These are phyloP conservation scores for Debaryomyces sp. DNA, from an alignment of 1,139 yeast species.

Conservation along the genomic window DNA sequence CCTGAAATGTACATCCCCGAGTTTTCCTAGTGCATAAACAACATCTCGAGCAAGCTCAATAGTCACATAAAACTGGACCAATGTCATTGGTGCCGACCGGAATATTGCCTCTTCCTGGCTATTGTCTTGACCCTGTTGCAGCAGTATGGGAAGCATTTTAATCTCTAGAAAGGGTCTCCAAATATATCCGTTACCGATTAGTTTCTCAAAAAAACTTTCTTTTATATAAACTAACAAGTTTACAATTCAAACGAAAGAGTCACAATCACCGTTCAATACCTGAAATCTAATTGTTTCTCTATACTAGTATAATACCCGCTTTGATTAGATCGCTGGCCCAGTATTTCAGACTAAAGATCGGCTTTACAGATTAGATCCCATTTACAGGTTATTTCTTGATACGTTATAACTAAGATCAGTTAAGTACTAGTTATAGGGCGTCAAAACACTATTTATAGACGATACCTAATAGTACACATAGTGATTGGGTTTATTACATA, in stretches of 20 bases:
- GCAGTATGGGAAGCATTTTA: slow-evolving; percentile 3
- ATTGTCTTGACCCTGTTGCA: not conserved
- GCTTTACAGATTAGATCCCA: not conserved
- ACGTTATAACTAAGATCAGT: not conserved
- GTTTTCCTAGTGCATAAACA: slow-evolving; percentile 76
- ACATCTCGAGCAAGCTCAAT: slow-evolving; percentile 87
- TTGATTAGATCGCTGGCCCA: slow-evolving; percentile 1
- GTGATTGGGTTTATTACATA: not conserved
- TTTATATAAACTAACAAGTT: not conserved
- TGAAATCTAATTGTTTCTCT: not conserved
- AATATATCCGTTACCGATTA: not conserved
- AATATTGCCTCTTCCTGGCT: slow-evolving; percentile 30
- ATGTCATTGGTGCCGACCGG: slow-evolving; percentile 91
- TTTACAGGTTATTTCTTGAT: not conserved
- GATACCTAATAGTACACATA: not conserved
- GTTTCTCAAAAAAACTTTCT: not conserved
- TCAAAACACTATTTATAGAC: not conserved
- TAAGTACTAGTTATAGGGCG: not conserved
- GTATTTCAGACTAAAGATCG: not conserved
- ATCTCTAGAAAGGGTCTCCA: not conserved
- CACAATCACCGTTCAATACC: not conserved
- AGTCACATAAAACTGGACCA: slow-evolving; percentile 91
- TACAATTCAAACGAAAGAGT: not conserved
- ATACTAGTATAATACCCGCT: not conserved
- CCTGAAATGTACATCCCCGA: slow-evolving; percentile 86